phyloP scores from a whole-genome alignment of 805 yeast genomes.

The Zygosaccharomyces bisporus region DNA sequence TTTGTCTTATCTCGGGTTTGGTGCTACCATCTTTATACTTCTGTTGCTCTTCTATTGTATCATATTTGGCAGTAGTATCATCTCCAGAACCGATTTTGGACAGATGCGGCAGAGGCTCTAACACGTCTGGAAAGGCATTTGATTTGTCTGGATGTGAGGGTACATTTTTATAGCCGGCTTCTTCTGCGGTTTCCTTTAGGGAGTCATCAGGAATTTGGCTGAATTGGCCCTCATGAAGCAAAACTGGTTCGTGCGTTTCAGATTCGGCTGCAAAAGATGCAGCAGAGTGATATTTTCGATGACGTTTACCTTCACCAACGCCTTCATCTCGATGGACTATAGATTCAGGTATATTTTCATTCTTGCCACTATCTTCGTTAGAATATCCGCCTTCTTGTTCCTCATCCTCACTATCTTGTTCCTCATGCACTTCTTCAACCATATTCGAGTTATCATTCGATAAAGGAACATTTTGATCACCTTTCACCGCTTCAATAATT shows the following conservation, averaged over 20 bases:
- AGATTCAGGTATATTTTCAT: neutral
- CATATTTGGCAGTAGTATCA: neutral
- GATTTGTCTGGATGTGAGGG: neutral
- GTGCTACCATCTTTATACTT: neutral
- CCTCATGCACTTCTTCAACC: slow-evolving; percentile 21
- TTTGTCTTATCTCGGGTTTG: neutral
- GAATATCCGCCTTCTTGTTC: neutral
- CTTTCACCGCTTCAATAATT: slow-evolving; percentile 58
- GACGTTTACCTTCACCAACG: neutral
- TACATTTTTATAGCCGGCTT: neutral
- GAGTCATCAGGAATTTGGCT: neutral
- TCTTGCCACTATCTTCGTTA: neutral
- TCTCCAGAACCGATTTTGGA: neutral
- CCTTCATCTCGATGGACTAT: slow-evolving; percentile 1
- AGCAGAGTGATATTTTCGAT: neutral
- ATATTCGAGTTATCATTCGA: slow-evolving; percentile 11
- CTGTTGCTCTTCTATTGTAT: neutral
- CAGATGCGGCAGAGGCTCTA: neutral
- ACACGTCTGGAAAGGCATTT: neutral
- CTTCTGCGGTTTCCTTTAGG: too few relatives aligned
- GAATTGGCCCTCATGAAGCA: neutral
- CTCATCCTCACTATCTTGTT: neutral
- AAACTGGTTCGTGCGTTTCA: neutral
- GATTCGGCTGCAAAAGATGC: neutral
- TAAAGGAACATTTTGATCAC: slow-evolving; percentile 40